Evolutionary conservation across 2,329 filamentous ascomycete genomes (phyloP).

Genomic region (Paraphaeosphaeria sporulosa): DNA sequence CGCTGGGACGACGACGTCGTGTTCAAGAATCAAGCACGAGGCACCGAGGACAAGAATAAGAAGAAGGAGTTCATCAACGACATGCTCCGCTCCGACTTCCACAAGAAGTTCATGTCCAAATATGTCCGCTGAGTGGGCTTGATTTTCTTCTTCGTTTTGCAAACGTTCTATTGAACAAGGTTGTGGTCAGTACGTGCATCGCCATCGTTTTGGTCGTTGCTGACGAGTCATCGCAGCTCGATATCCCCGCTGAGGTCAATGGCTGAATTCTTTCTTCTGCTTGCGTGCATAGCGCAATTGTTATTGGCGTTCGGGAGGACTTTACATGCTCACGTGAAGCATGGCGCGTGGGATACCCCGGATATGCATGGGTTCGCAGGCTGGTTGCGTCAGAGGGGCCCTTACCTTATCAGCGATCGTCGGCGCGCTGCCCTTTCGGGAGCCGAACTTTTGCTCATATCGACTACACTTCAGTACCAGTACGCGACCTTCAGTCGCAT

Average conservation of each 20-base stretch:
- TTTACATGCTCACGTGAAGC: conserved; percentile 21
- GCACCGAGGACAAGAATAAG: conserved; percentile 89
- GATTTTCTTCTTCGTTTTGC: background rate
- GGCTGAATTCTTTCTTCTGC: conserved; percentile 4
- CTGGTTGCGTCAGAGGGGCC: conserved; percentile 31
- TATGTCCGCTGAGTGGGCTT: conserved; percentile 11
- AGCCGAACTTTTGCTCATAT: conserved; percentile 32
- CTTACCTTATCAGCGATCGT: conserved; percentile 50
- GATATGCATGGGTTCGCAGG: conserved; percentile 22
- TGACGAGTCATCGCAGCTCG: conserved; percentile 27
- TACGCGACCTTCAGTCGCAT: conserved; percentile 16
- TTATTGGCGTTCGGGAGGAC: conserved; percentile 8
- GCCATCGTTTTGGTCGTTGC: too few species aligned
- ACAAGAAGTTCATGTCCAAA: conserved; percentile 83
- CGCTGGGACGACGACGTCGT: conserved; percentile 99
- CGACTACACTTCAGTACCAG: conserved; percentile 16
- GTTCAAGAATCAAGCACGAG: conserved; percentile 97
- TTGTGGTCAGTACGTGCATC: conserved; percentile 63
- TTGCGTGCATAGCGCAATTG: conserved; percentile 34
- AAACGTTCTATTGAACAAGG: conserved; percentile 54
- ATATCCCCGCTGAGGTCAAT: conserved; percentile 12
- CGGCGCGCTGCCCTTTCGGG: conserved; percentile 29
- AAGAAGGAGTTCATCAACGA: conserved; percentile 99
- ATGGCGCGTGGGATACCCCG: conserved; percentile 36
- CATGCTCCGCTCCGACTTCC: conserved; percentile 91